These are phyloP conservation scores for Cajanus cajan DNA, from an alignment of 306 rosid species.

Conservation along the genomic window DNA sequence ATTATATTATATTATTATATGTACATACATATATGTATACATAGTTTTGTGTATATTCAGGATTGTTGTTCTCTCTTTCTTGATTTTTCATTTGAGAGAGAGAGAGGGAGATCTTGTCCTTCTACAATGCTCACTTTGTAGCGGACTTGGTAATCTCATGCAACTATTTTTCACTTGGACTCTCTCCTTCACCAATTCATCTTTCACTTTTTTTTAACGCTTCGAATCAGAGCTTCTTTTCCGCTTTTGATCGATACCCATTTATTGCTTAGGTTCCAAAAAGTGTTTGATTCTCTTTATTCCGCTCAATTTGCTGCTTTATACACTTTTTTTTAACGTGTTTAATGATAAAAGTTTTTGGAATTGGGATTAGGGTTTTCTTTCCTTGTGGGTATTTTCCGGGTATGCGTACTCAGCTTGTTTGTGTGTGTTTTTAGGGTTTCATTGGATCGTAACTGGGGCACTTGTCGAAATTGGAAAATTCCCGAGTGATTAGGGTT, in stretches of 20 bases:
- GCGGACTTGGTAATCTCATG: slow-evolving; percentile 32
- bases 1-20: not conserved
- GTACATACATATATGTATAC: not conserved
- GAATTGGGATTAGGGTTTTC: slow-evolving; percentile 39
- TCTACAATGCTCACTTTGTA: slow-evolving; percentile 42
- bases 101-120: slow-evolving; percentile 46
- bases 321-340: not conserved
- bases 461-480: slow-evolving; percentile 34
- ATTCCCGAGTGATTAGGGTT: slow-evolving; percentile 33
- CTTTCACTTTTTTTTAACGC: slow-evolving; percentile 29
- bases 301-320: slow-evolving; percentile 26
- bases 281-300: slow-evolving; percentile 31
- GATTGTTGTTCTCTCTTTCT: slow-evolving; percentile 18
- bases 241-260: slow-evolving; percentile 44
- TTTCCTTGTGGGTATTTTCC: not conserved
- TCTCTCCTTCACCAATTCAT: slow-evolving; percentile 29
- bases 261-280: slow-evolving; percentile 27
- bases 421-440: slow-evolving; percentile 38
- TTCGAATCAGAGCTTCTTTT: slow-evolving; percentile 37
- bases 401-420: slow-evolving; percentile 11
- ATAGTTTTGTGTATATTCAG: slow-evolving; percentile 1
- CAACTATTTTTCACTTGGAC: slow-evolving; percentile 19
- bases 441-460: slow-evolving; percentile 39
- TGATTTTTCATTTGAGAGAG: not conserved
- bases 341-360: not conserved